phyloP scores from a whole-genome alignment of 192 early-diverging fungal species.

The Pecoramyces ruminantium region DNA sequence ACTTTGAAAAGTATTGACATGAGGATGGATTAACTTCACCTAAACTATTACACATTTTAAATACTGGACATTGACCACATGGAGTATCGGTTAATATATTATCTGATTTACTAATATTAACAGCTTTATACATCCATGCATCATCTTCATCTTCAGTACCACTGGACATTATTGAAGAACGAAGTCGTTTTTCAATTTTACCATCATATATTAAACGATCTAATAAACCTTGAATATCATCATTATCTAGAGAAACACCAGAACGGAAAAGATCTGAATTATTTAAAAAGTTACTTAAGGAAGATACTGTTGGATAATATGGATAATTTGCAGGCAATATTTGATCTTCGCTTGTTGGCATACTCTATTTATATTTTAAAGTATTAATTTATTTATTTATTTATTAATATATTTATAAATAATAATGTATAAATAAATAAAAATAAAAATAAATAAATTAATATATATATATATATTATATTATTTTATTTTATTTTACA shows the following conservation, averaged over 20 bases:
- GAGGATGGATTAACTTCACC: slow-evolving; percentile 58
- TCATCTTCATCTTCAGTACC: slow-evolving; percentile 15
- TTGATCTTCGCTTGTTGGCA: slow-evolving; percentile 17
- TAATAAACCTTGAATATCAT: slow-evolving; percentile 60
- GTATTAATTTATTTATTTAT: too few species aligned
- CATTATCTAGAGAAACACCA: slow-evolving; percentile 29
- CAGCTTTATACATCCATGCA: slow-evolving; percentile 54
- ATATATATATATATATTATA: too few species aligned
- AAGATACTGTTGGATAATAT: slow-evolving; percentile 47
- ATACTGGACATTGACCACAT: slow-evolving; percentile 79
- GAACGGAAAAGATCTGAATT: slow-evolving; percentile 53
- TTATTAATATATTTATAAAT: too few species aligned
- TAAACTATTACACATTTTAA: slow-evolving; percentile 48
- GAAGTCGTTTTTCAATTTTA: slow-evolving; percentile 49
- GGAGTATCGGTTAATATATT: slow-evolving; percentile 61
- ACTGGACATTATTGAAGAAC: slow-evolving; percentile 19
- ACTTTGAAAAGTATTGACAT: slow-evolving; percentile 66
- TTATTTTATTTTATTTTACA: slow-evolving; percentile 2
- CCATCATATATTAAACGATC: slow-evolving; percentile 77
- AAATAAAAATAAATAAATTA: neutral
- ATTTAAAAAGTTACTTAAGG: slow-evolving; percentile 53
- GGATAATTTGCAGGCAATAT: slow-evolving; percentile 46
- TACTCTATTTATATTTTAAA: too few species aligned
- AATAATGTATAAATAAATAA: too few species aligned
- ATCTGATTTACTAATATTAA: slow-evolving; percentile 16